Percentiles rank a stretch among this genome's conserved stretches.
Conservation (phyloP, 2,329 filamentous ascomycete species). For the Botryotinia convoluta region DNA sequence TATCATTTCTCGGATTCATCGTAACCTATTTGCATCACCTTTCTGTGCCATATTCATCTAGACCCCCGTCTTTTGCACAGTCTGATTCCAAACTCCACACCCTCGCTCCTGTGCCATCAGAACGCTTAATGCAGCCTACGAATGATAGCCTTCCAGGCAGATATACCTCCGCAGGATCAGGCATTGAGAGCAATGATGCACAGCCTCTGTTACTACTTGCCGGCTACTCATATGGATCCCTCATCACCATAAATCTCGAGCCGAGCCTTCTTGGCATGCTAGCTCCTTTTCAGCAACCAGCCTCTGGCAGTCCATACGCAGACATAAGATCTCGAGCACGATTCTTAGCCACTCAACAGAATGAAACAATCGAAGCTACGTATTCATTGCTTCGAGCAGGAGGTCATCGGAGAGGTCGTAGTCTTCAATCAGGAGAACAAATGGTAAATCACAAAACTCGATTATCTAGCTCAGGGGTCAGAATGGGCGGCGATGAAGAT, state of each 20-base stretch:
- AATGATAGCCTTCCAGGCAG: constrained; percentile 7
- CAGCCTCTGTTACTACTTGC: constrained; percentile 56
- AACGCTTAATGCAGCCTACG: constrained; percentile 25
- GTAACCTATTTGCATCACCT: constrained; percentile 65
- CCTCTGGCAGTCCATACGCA: constrained; percentile 57
- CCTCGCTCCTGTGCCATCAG: constrained; percentile 32
- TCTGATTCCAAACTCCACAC: constrained; percentile 28
- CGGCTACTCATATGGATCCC: constrained; percentile 89
- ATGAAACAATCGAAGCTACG: constrained; percentile 28
- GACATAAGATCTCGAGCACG: constrained; percentile 70
- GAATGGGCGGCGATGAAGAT: constrained; percentile 39
- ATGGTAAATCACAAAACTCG: constrained; percentile 25
- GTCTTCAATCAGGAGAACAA: constrained; percentile 26
- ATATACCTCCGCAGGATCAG: background rate
- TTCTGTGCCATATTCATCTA: constrained; percentile 1
- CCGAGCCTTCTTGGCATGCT: constrained; percentile 44
- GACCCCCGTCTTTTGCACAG: constrained; percentile 20
- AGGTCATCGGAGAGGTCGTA: constrained; percentile 24
- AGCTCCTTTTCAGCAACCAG: constrained; percentile 54
- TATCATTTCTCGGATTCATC: constrained; percentile 77
- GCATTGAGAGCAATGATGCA: background rate
- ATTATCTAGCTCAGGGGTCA: constrained; percentile 29
- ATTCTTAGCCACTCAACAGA: constrained; percentile 64
- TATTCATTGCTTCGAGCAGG: constrained; percentile 25
- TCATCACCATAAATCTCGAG: constrained; percentile 74